A percentile compares a stretch with the other conserved stretches of the same genome.
Conservation (phyloP, 805 yeast genomes). For the Yarrowia hollandica region DNA sequence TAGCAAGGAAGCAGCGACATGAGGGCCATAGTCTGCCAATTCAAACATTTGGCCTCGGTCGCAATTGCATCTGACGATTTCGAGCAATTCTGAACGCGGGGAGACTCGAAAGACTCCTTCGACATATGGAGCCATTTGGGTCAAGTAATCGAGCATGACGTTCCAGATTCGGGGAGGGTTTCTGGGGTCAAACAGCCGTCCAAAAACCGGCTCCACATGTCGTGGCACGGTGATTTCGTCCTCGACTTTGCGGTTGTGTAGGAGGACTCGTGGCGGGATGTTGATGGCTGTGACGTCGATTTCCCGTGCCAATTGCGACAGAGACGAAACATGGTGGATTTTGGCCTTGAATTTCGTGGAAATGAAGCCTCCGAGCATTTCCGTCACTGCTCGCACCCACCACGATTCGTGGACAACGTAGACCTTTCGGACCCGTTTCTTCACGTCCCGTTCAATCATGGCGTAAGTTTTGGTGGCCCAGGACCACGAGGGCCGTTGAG, state of each 20-base stretch:
- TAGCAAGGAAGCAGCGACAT: slow-evolving; percentile 49
- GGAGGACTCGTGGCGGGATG: slow-evolving; percentile 71
- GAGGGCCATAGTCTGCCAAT: slow-evolving; percentile 58
- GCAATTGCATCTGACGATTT: slow-evolving; percentile 40
- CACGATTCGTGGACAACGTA: slow-evolving; percentile 89
- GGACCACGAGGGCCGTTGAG: slow-evolving; percentile 59
- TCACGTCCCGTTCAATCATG: slow-evolving; percentile 56
- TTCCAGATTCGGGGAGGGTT: slow-evolving; percentile 42
- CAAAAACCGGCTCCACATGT: slow-evolving; percentile 41
- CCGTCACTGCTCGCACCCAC: slow-evolving; percentile 77
- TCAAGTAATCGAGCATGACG: slow-evolving; percentile 33
- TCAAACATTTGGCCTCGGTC: slow-evolving; percentile 55
- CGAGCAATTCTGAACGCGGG: slow-evolving; percentile 36
- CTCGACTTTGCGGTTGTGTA: slow-evolving; percentile 59
- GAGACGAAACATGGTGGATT: slow-evolving; percentile 49
- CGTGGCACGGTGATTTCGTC: slow-evolving; percentile 54
- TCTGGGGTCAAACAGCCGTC: slow-evolving; percentile 35
- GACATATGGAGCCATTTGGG: slow-evolving; percentile 5
- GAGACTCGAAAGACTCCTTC: slow-evolving; percentile 35
- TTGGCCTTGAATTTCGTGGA: slow-evolving; percentile 49
- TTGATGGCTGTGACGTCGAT: slow-evolving; percentile 77
- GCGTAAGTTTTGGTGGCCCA: slow-evolving; percentile 66
- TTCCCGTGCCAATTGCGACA: slow-evolving; percentile 56
- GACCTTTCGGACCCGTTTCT: slow-evolving; percentile 57
- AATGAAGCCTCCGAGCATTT: slow-evolving; percentile 64